A percentile compares a stretch with the other conserved stretches of the same genome.
phyloP scores from a whole-genome alignment of 352 stramenopile species.

The Phytophthora citrophthora region DNA sequence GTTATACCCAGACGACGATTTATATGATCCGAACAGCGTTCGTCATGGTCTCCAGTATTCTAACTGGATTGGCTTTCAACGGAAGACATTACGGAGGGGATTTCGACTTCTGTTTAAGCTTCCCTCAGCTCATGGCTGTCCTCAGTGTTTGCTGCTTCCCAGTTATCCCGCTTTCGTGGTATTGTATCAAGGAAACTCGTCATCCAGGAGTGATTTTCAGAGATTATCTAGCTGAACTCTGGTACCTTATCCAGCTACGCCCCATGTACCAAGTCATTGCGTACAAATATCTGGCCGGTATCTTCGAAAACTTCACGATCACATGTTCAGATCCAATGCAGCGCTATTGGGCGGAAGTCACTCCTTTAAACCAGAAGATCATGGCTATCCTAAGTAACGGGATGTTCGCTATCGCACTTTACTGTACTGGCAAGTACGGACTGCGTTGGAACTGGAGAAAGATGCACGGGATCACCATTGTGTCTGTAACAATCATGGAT shows the following conservation, averaged over 20 bases:
- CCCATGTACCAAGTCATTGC: slow-evolving; percentile 52
- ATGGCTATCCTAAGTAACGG: slow-evolving; percentile 38
- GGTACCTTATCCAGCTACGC: slow-evolving; percentile 35
- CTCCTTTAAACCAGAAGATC: slow-evolving; percentile 42
- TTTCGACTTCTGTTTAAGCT: slow-evolving; percentile 53
- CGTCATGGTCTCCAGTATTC: slow-evolving; percentile 38
- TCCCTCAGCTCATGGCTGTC: slow-evolving; percentile 48
- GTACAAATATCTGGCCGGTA: slow-evolving; percentile 39
- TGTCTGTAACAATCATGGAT: slow-evolving; percentile 37
- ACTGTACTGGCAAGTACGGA: slow-evolving; percentile 39
- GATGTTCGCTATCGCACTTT: slow-evolving; percentile 34
- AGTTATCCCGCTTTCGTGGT: slow-evolving; percentile 51
- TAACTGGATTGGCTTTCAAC: slow-evolving; percentile 54
- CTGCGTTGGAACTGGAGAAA: slow-evolving; percentile 44
- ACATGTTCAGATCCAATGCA: slow-evolving; percentile 33
- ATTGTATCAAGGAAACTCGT: slow-evolving; percentile 54
- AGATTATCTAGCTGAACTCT: slow-evolving; percentile 46
- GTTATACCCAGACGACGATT: slow-evolving; percentile 37
- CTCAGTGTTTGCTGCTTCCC: slow-evolving; percentile 39
- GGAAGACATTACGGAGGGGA: slow-evolving; percentile 48
- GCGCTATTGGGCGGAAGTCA: slow-evolving; percentile 29
- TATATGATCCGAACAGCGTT: slow-evolving; percentile 48
- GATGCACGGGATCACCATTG: slow-evolving; percentile 30
- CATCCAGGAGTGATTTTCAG: slow-evolving; percentile 32
- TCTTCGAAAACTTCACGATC: slow-evolving; percentile 44